These are phyloP conservation scores for Bipolaris victoriae DNA, from an alignment of 2,329 filamentous ascomycete genomes.

Conservation along the genomic window DNA sequence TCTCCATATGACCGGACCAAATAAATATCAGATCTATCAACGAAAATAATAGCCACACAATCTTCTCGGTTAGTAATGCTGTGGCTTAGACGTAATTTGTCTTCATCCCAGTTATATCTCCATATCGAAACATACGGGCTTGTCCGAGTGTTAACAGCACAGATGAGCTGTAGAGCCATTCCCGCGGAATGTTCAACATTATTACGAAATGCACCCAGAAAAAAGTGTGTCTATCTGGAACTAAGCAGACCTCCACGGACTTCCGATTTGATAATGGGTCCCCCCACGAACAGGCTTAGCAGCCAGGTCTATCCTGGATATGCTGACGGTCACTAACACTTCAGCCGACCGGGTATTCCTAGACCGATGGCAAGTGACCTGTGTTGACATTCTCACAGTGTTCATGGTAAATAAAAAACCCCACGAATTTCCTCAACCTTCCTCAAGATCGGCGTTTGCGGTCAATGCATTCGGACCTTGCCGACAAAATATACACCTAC, in stretches of 20 bases:
- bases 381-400: neutral
- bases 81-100: neutral
- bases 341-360: neutral
- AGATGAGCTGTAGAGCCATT: too few species aligned
- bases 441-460: neutral
- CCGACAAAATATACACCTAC: slow-evolving; percentile 1
- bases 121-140: neutral
- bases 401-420: neutral
- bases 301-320: neutral
- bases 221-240: neutral
- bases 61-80: neutral
- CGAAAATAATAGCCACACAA: neutral
- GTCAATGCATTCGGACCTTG: neutral
- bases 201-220: too few species aligned
- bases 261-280: neutral
- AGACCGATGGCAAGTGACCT: neutral
- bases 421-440: neutral
- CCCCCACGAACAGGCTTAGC: neutral
- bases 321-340: neutral
- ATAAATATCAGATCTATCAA: neutral
- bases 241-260: neutral
- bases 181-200: too few species aligned
- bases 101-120: neutral
- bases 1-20: neutral
- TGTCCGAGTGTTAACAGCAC: too few species aligned